Conservation (phyloP, 225 moss, liverwort and hornwort genomes). For the Physcomitrellopsis africana region DNA sequence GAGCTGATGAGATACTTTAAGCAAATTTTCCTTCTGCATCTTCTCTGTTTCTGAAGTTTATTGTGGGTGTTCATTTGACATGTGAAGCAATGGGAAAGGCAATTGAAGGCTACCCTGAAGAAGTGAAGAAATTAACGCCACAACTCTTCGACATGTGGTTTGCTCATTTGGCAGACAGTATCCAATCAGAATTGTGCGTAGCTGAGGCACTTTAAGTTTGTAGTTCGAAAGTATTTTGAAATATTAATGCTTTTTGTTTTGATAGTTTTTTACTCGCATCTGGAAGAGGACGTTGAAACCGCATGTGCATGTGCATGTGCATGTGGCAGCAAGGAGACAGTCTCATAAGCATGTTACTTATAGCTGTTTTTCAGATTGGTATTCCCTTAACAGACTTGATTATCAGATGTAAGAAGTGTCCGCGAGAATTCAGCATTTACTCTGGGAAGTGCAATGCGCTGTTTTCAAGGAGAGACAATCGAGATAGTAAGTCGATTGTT, state of each 20-base stretch:
- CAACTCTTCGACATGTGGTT: constrained; percentile 71
- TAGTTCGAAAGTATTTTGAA: constrained; percentile 11
- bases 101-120: constrained; percentile 68
- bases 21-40: constrained; percentile 20
- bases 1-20: constrained; percentile 20
- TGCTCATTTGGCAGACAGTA: constrained; percentile 81
- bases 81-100: constrained; percentile 66
- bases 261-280: background rate
- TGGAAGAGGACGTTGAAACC: background rate
- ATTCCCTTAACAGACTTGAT: constrained; percentile 32
- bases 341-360: constrained; percentile 20
- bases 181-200: constrained; percentile 41
- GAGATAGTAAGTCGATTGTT: constrained; percentile 51
- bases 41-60: constrained; percentile 31
- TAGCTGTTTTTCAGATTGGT: constrained; percentile 22
- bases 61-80: constrained; percentile 17
- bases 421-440: constrained; percentile 82
- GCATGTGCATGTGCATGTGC: background rate
- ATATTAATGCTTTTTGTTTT: background rate
- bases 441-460: constrained; percentile 75
- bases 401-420: constrained; percentile 68
- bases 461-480: constrained; percentile 55
- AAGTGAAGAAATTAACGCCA: constrained; percentile 55
- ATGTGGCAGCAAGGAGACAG: background rate
- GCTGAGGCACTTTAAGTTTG: constrained; percentile 1